These are phyloP conservation scores for Pistacia atlantica DNA, from an alignment of 345 rosid genomes.

Conservation along the genomic window DNA sequence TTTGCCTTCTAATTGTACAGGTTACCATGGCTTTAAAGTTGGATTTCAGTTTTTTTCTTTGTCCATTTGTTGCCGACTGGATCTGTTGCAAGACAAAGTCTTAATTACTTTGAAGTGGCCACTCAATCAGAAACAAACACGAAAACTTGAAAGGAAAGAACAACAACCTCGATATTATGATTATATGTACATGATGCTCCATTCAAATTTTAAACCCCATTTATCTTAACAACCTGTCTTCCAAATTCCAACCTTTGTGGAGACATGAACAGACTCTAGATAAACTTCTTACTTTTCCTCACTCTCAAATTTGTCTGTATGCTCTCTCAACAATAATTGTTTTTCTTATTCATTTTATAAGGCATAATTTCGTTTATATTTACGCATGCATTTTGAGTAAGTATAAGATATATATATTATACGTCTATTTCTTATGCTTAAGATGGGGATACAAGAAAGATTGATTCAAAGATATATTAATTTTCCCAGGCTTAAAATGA, in stretches of 20 bases:
- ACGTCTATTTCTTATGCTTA: too few relatives aligned
- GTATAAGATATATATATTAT: too few relatives aligned
- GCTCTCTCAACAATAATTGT: too few relatives aligned
- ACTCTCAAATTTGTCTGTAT: not conserved
- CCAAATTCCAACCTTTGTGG: not conserved
- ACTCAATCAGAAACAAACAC: not conserved
- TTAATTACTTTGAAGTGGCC: not conserved
- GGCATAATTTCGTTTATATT: too few relatives aligned
- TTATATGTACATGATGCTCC: not conserved
- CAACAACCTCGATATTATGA: not conserved
- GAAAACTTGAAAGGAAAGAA: not conserved
- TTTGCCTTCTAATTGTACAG: too few relatives aligned
- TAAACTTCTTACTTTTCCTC: not conserved
- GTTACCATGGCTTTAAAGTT: not conserved
- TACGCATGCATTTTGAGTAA: too few relatives aligned
- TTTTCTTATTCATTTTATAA: too few relatives aligned
- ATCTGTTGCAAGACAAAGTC: not conserved
- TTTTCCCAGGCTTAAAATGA: too few relatives aligned
- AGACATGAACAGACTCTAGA: not conserved
- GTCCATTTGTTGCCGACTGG: constrained; percentile 11
- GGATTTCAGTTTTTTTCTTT: not conserved
- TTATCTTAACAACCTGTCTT: not conserved
- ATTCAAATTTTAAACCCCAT: not conserved
- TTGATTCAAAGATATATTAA: too few relatives aligned
- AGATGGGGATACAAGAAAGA: too few relatives aligned